Evolutionary conservation across 1,284 basidiomycete species (phyloP).

Genomic region (Ceratobasidium sp.): DNA sequence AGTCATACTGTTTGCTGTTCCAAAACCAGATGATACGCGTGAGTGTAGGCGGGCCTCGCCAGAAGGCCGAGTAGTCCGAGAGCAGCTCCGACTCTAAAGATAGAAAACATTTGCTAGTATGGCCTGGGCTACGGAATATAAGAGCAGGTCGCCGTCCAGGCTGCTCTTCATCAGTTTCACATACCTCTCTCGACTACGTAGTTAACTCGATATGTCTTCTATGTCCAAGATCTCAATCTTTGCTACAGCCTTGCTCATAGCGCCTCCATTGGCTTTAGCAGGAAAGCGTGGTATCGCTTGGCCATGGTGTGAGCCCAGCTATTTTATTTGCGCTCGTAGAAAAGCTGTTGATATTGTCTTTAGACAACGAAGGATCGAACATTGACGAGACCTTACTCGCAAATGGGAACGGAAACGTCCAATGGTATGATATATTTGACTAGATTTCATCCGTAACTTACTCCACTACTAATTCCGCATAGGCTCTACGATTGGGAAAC

Average conservation of each 20-base stretch:
- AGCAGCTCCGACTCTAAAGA: neutral
- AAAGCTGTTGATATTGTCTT: neutral
- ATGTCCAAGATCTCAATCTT: constrained; percentile 1
- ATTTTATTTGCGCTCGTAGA: neutral
- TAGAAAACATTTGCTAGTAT: neutral
- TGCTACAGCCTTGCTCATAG: neutral
- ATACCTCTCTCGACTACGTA: neutral
- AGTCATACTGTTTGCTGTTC: neutral
- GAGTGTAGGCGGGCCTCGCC: neutral
- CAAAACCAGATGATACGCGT: neutral
- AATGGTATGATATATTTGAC: constrained; percentile 1
- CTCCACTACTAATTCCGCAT: neutral
- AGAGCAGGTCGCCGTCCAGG: neutral
- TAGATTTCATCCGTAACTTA: neutral
- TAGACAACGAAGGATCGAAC: constrained; percentile 30
- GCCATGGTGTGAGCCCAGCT: constrained; percentile 26
- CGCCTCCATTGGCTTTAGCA: neutral
- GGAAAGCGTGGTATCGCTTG: constrained; percentile 29
- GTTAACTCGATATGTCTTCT: neutral
- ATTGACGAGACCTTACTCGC: neutral
- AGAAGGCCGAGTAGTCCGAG: neutral
- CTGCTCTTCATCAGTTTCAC: neutral
- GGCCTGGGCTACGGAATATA: neutral
- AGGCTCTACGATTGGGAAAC: constrained; percentile 32
- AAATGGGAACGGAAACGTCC: constrained; percentile 1